A percentile compares a stretch with the other conserved stretches of the same genome.
These are phyloP conservation scores for Tephrocybe sp. DNA, from an alignment of 768 basidiomycete species.

Conservation along the genomic window DNA sequence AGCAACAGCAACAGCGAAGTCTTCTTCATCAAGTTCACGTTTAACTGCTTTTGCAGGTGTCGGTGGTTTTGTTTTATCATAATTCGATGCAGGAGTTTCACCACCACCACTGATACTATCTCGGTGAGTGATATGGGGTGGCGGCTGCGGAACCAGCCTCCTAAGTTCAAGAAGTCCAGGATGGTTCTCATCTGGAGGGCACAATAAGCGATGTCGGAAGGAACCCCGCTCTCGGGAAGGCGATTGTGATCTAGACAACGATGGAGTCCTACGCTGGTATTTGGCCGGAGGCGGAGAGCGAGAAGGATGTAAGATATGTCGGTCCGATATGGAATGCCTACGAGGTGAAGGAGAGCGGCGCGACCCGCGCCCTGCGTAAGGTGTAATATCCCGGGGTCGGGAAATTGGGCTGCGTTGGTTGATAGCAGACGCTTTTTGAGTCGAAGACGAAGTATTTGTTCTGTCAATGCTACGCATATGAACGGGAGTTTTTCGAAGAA, in stretches of 20 bases:
- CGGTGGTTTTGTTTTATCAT: background rate
- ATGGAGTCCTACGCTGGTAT: background rate
- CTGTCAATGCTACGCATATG: constrained; percentile 13
- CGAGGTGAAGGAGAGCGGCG: constrained; percentile 5
- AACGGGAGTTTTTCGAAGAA: constrained; percentile 8
- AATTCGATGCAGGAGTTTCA: background rate
- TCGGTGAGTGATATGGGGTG: background rate
- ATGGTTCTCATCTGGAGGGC: constrained; percentile 2
- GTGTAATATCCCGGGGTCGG: background rate
- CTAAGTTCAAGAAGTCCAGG: background rate
- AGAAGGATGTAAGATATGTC: background rate
- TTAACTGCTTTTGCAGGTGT: constrained; percentile 3
- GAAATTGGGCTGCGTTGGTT: background rate
- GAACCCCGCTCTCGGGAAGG: background rate
- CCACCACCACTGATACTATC: background rate
- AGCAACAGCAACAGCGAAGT: background rate
- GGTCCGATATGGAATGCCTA: background rate
- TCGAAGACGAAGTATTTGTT: background rate
- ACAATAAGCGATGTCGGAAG: constrained; percentile 2
- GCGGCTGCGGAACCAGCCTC: background rate
- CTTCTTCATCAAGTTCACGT: constrained; percentile 10
- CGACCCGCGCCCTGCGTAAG: background rate
- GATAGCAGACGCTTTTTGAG: background rate
- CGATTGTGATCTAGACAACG: background rate
- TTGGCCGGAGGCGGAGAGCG: background rate